phyloP scores from a whole-genome alignment of 164 flowering plant species.

The Stephania cephalantha region DNA sequence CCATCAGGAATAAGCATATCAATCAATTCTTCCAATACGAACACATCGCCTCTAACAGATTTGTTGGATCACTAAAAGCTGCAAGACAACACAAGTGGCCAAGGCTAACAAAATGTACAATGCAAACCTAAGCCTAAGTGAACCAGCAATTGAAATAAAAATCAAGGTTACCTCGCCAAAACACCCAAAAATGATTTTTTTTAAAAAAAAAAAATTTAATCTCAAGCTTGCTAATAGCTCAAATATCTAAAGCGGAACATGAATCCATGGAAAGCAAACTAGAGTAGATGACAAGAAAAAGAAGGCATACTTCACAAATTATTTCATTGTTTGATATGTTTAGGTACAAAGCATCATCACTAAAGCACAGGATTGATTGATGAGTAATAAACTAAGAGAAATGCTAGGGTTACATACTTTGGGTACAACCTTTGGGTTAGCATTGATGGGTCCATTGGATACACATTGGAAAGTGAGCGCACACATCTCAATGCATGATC shows the following conservation, averaged over 20 bases:
- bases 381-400: too few species aligned
- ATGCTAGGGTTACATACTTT: too few species aligned
- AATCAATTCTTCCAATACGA: not conserved
- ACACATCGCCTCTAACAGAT: not conserved
- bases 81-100: not conserved
- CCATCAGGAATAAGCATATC: not conserved
- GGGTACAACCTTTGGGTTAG: too few species aligned
- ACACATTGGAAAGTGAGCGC: too few species aligned
- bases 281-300: not conserved
- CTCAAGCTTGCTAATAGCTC: not conserved
- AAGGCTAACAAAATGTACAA: not conserved
- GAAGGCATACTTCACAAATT: too few species aligned
- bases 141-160: not conserved
- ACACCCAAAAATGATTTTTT: not conserved
- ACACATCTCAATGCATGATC: too few species aligned
- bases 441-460: too few species aligned
- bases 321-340: too few species aligned
- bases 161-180: not conserved
- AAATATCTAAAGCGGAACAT: not conserved
- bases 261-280: not conserved
- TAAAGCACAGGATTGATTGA: too few species aligned
- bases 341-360: too few species aligned
- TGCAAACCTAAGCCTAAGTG: not conserved
- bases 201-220: not conserved
- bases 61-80: not conserved